Conservation (phyloP, 345 rosid species). For the Limnanthes douglasii region DNA sequence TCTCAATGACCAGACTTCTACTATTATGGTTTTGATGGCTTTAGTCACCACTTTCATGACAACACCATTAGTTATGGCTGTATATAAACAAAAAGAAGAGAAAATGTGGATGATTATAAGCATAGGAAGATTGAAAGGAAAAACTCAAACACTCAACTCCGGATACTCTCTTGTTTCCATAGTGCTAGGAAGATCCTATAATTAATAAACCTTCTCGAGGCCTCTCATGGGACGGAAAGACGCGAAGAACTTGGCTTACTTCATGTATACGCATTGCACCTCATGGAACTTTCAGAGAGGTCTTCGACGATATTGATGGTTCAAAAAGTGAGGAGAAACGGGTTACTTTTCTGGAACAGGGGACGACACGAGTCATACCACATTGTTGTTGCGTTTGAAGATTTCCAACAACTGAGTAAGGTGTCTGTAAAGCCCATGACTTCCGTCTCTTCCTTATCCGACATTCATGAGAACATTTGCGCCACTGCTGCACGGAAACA, state of each 20-base stretch:
- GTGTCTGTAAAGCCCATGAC: conserved; percentile 52
- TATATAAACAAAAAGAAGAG: conserved; percentile 34
- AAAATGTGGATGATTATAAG: conserved; percentile 28
- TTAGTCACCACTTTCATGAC: conserved; percentile 58
- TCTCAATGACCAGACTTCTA: conserved; percentile 40
- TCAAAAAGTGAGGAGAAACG: conserved; percentile 54
- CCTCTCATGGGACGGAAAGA: conserved; percentile 40
- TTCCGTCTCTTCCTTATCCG: conserved; percentile 39
- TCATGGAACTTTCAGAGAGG: conserved; percentile 46
- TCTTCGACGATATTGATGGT: conserved; percentile 54
- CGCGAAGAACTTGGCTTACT: conserved; percentile 32
- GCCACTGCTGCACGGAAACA: conserved; percentile 29
- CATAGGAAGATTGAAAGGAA: conserved; percentile 30
- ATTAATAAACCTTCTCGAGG: conserved; percentile 53
- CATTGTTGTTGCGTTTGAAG: conserved; percentile 50
- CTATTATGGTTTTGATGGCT: conserved; percentile 52
- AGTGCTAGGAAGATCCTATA: conserved; percentile 37
- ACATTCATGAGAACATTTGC: conserved; percentile 49
- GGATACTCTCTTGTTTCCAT: conserved; percentile 49
- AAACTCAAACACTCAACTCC: conserved; percentile 25
- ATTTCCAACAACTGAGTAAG: conserved; percentile 33
- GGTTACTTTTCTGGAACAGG: conserved; percentile 47
- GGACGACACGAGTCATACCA: conserved; percentile 17
- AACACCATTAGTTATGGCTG: conserved; percentile 48
- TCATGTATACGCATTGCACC: conserved; percentile 42